Evolutionary conservation across 2,329 filamentous ascomycete genomes (phyloP).

Genomic region (Teratosphaeria gauchensis): DNA sequence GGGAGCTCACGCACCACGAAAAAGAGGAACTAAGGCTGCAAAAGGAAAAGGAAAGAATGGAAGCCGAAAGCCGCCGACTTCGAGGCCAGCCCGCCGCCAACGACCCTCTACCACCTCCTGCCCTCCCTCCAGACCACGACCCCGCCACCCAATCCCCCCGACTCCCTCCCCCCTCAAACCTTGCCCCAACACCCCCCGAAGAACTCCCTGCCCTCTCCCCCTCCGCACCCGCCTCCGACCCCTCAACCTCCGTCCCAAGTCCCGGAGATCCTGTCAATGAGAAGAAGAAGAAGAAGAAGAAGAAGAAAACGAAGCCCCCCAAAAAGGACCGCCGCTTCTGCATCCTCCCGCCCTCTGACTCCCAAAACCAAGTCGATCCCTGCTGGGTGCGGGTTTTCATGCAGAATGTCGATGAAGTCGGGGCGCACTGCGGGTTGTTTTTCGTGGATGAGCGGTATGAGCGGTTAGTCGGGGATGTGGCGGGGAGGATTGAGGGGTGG

Average conservation of each 20-base stretch:
- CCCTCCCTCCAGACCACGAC: not conserved
- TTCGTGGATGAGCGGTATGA: constrained; percentile 48
- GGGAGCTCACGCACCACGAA: constrained; percentile 19
- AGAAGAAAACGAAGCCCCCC: constrained; percentile 1
- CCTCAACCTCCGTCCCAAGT: not conserved
- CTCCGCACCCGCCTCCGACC: not conserved
- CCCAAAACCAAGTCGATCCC: constrained; percentile 51
- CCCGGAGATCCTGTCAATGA: not conserved
- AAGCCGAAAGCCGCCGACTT: constrained; percentile 21
- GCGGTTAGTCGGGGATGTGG: constrained; percentile 27
- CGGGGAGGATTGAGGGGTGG: constrained; percentile 27
- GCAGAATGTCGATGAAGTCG: constrained; percentile 74
- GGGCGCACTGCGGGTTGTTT: constrained; percentile 76
- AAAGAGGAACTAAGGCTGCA: constrained; percentile 20
- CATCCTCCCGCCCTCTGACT: constrained; percentile 53
- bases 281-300: not conserved
- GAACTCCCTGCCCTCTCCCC: not conserved
- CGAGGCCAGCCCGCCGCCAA: constrained; percentile 17
- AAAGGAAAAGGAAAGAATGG: constrained; percentile 22
- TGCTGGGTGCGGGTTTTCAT: constrained; percentile 75
- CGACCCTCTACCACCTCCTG: not conserved
- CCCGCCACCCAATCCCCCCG: not conserved
- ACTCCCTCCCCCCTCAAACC: too few species aligned
- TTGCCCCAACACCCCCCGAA: not conserved
- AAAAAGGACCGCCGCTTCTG: constrained; percentile 69